Conservation (phyloP, 2,329 filamentous ascomycete genomes). For the Talaromyces sp. region DNA sequence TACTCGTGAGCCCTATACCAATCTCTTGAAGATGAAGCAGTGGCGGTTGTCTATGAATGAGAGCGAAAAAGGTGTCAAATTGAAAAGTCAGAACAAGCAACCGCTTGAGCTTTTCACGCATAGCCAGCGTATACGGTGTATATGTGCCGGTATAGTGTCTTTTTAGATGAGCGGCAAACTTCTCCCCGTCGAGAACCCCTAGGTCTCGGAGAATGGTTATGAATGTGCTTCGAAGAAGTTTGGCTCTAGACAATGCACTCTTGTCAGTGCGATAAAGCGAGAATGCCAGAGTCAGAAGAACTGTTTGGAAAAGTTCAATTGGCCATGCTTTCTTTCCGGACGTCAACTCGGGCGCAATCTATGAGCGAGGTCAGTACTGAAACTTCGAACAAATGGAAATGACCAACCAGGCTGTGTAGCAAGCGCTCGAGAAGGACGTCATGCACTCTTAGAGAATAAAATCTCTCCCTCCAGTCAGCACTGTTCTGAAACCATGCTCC, state of each 20-base stretch:
- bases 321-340: constrained; percentile 3
- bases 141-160: constrained; percentile 3
- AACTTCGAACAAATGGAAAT: no score
- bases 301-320: constrained; percentile 10
- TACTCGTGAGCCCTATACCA: constrained; percentile 1
- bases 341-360: neutral
- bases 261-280: constrained; percentile 15
- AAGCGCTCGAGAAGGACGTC: constrained; percentile 10
- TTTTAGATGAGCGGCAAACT: neutral
- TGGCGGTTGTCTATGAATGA: constrained; percentile 3
- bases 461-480: constrained; percentile 3
- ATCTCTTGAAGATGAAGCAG: constrained; percentile 13
- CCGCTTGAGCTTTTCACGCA: neutral
- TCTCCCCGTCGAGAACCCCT: neutral
- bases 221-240: constrained; percentile 13
- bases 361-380: neutral
- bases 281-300: constrained; percentile 1
- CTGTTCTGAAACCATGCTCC: constrained; percentile 10
- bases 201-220: constrained; percentile 13
- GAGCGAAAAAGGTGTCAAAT: constrained; percentile 6
- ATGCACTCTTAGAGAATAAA: constrained; percentile 9
- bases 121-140: constrained; percentile 6
- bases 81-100: constrained; percentile 9
- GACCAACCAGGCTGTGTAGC: neutral
- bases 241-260: constrained; percentile 4